Conservation (phyloP, 2,329 filamentous ascomycete species). For the Alternaria infectoria region DNA sequence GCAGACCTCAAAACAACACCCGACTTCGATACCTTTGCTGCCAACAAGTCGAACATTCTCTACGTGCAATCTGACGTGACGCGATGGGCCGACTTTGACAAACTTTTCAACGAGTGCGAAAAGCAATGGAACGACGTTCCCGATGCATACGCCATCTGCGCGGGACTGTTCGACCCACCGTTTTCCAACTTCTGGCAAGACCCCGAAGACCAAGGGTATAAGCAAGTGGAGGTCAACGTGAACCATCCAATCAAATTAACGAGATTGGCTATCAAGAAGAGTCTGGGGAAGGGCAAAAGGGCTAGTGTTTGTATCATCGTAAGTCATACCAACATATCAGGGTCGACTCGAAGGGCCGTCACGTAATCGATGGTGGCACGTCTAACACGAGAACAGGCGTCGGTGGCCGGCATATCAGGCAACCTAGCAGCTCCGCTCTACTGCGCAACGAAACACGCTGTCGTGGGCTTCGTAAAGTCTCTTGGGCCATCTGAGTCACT, state of each 20-base stretch:
- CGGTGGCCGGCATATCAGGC: constrained; percentile 32
- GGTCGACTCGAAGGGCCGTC: background rate
- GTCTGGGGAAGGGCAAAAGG: constrained; percentile 32
- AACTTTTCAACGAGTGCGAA: constrained; percentile 33
- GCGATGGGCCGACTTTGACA: constrained; percentile 33
- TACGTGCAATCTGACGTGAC: constrained; percentile 39
- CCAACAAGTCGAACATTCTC: constrained; percentile 29
- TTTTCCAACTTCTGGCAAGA: constrained; percentile 43
- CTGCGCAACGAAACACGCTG: constrained; percentile 41
- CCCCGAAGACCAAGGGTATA: constrained; percentile 36
- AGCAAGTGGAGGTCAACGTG: constrained; percentile 39
- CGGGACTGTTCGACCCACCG: constrained; percentile 37
- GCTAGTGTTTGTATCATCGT: constrained; percentile 42
- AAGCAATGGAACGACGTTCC: constrained; percentile 40
- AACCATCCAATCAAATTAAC: constrained; percentile 42
- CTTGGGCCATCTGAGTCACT: constrained; percentile 31
- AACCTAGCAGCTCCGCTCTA: constrained; percentile 37
- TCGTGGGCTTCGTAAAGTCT: constrained; percentile 41
- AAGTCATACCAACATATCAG: constrained; percentile 10
- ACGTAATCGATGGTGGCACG: background rate
- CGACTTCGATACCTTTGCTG: constrained; percentile 24
- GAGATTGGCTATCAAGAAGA: constrained; percentile 36
- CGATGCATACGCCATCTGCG: constrained; percentile 42
- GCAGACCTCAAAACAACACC: constrained; percentile 34
- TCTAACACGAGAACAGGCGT: constrained; percentile 22